These are phyloP conservation scores for Oxyria digyna DNA, from an alignment of 148 eudicot species.

Conservation along the genomic window DNA sequence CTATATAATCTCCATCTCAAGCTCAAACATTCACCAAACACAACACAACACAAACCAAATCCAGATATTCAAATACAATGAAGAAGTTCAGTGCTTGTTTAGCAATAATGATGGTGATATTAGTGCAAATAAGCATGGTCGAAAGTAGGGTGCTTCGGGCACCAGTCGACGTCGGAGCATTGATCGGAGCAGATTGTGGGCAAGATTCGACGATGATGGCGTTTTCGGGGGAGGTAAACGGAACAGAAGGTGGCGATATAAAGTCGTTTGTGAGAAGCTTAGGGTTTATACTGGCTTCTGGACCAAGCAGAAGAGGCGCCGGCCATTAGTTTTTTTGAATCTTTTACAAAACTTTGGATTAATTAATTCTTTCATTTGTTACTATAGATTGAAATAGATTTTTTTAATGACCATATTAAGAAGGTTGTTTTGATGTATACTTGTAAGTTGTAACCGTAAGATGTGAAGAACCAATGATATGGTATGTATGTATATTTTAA, in stretches of 20 bases:
- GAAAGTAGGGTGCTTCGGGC: not conserved
- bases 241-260: not conserved
- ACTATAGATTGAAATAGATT: not conserved
- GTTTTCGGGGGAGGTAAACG: not conserved
- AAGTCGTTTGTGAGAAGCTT: slow-evolving; percentile 7
- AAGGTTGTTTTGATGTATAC: not conserved
- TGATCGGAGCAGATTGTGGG: not conserved
- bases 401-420: not conserved
- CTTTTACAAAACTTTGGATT: not conserved
- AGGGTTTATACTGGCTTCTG: slow-evolving; percentile 10
- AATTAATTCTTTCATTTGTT: not conserved
- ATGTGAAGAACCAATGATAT: not conserved
- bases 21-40: slow-evolving; percentile 3
- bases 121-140: not conserved
- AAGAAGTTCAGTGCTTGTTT: not conserved
- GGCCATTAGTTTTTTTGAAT: not conserved
- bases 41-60: not conserved
- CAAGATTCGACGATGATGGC: not conserved
- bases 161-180: not conserved
- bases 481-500: too few species aligned
- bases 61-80: not conserved
- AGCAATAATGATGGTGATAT: not conserved
- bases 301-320: slow-evolving; percentile 12
- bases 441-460: not conserved
- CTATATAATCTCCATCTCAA: not conserved